phyloP scores from a whole-genome alignment of 768 basidiomycete genomes.

The Calocybe indica region DNA sequence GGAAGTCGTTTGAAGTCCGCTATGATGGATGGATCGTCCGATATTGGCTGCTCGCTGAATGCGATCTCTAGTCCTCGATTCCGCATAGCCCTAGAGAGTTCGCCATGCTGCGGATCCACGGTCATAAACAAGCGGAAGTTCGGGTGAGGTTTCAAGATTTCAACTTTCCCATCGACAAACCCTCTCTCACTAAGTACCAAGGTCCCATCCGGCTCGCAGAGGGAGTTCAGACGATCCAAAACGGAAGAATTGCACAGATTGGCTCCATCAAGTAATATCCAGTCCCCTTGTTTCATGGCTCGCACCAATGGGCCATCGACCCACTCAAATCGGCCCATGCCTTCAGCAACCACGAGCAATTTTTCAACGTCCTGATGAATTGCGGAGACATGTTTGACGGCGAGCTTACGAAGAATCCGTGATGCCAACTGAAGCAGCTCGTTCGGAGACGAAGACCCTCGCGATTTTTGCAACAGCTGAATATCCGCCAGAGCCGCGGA shows the following conservation, averaged over 20 bases:
- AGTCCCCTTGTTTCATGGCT: conserved; percentile 82
- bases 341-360: conserved; percentile 17
- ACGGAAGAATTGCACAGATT: conserved; percentile 95
- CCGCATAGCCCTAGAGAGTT: conserved; percentile 96
- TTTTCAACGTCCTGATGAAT: conserved; percentile 6
- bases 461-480: conserved; percentile 14
- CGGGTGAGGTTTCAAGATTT: conserved; percentile 75
- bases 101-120: conserved; percentile 86
- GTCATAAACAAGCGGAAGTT: conserved; percentile 93
- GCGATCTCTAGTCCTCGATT: conserved; percentile 91
- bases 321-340: conserved; percentile 79
- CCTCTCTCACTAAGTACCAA: conserved; percentile 90
- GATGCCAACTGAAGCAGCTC: conserved; percentile 10
- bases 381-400: conserved; percentile 1
- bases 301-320: conserved; percentile 86
- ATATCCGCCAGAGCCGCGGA: conserved; percentile 13
- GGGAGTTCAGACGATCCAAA: conserved; percentile 91
- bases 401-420: conserved; percentile 3
- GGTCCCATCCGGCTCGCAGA: conserved; percentile 82
- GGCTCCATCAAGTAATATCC: conserved; percentile 88
- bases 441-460: conserved; percentile 4
- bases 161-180: conserved; percentile 67
- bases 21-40: conserved; percentile 43
- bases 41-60: conserved; percentile 28
- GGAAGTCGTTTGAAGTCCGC: conserved; percentile 48